phyloP scores from a whole-genome alignment of 305 asterid genomes.

The Salvia sclarea region DNA sequence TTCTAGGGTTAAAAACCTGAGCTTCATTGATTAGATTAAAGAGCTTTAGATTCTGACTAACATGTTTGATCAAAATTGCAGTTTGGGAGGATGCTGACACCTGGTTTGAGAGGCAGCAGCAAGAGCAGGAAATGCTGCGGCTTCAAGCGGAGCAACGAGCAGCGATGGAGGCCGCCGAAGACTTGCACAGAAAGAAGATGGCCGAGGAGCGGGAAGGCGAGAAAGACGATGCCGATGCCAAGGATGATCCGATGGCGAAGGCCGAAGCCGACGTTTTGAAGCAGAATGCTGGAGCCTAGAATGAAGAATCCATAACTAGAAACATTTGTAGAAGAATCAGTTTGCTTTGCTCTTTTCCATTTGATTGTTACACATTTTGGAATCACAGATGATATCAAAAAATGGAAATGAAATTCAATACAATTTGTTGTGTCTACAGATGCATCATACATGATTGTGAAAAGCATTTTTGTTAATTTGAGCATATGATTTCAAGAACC shows the following conservation, averaged over 20 bases:
- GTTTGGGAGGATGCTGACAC: slow-evolving; percentile 99
- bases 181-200: slow-evolving; percentile 77
- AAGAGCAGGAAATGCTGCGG: slow-evolving; percentile 83
- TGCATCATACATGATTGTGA: neutral
- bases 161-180: slow-evolving; percentile 83
- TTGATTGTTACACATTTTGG: neutral
- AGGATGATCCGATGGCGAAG: slow-evolving; percentile 75
- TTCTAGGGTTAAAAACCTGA: neutral
- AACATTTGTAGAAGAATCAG: neutral
- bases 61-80: slow-evolving; percentile 33
- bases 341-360: neutral
- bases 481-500: neutral
- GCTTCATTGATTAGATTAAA: neutral
- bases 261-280: slow-evolving; percentile 80
- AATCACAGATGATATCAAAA: neutral
- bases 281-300: slow-evolving; percentile 44
- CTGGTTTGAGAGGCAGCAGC: slow-evolving; percentile 95
- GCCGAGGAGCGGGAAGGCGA: slow-evolving; percentile 93
- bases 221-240: slow-evolving; percentile 51
- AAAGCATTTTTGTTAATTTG: neutral
- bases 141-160: slow-evolving; percentile 84
- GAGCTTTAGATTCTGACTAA: slow-evolving; percentile 13
- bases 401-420: neutral
- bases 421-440: neutral
- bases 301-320: neutral